phyloP scores from a whole-genome alignment of 495 filamentous ascomycete genomes.

The Aspergillus cavernicola region DNA sequence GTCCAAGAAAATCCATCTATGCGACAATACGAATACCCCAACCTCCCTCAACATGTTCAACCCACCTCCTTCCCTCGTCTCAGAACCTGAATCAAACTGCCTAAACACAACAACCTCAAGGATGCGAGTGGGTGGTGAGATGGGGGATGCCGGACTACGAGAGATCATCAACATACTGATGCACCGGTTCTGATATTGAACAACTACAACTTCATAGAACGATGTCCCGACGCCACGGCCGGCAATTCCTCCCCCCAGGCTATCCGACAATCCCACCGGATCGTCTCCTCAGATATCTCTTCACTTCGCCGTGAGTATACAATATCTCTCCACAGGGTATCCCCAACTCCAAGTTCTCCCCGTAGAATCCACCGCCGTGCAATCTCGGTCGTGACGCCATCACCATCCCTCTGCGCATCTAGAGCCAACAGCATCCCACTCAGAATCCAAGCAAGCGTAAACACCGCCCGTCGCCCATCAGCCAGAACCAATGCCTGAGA shows the following conservation, averaged over 20 bases:
- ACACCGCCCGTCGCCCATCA: constrained; percentile 35
- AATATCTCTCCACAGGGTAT: constrained; percentile 30
- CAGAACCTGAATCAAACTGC: too few species aligned
- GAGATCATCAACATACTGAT: too few species aligned
- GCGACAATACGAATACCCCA: too few species aligned
- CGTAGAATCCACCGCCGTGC: constrained; percentile 33
- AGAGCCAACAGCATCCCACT: constrained; percentile 26
- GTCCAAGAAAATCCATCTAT: too few species aligned
- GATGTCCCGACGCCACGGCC: constrained; percentile 24
- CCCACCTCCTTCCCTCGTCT: too few species aligned
- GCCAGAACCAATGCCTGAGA: constrained; percentile 17
- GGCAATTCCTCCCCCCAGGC: constrained; percentile 33
- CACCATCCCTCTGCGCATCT: constrained; percentile 30
- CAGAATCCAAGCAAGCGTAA: constrained; percentile 34
- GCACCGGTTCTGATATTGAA: too few species aligned
- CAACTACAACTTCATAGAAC: constrained; percentile 20
- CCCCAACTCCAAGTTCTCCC: constrained; percentile 29
- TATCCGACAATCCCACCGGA: constrained; percentile 33
- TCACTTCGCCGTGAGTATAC: constrained; percentile 4
- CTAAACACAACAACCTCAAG: too few species aligned
- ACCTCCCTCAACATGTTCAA: too few species aligned
- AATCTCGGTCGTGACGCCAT: constrained; percentile 27
- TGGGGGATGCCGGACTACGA: too few species aligned
- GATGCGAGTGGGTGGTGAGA: too few species aligned
- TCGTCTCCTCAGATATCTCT: constrained; percentile 13